Conservation (phyloP, 148 eudicot species). For the Fagopyrum tataricum region DNA sequence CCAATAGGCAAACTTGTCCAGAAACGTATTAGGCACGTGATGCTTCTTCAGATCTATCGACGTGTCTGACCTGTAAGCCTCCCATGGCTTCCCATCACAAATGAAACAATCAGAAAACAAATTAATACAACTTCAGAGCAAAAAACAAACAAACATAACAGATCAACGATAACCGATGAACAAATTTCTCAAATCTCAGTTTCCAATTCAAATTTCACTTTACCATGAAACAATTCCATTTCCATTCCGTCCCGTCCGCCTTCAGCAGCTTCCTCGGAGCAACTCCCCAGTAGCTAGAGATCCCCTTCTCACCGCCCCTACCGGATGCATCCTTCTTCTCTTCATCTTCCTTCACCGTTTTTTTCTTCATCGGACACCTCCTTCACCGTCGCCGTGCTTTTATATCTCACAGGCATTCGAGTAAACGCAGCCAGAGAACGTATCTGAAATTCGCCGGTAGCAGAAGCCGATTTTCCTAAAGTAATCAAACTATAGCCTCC, state of each 20-base stretch:
- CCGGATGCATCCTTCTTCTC: constrained; percentile 10
- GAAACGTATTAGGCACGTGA: constrained; percentile 39
- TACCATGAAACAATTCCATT: constrained; percentile 75
- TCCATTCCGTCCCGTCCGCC: constrained; percentile 79
- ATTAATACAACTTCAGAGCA: neutral
- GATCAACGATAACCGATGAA: neutral
- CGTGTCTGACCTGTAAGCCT: constrained; percentile 49
- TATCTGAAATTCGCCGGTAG: constrained; percentile 15
- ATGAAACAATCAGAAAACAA: neutral
- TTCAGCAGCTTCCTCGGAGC: constrained; percentile 34
- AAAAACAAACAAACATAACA: neutral
- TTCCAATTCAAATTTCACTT: neutral
- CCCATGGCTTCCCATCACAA: constrained; percentile 51
- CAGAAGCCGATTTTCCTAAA: neutral
- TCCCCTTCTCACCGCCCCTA: constrained; percentile 18
- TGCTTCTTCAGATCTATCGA: constrained; percentile 66
- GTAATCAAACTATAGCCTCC: neutral
- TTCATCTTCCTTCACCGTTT: constrained; percentile 16
- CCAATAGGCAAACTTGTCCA: constrained; percentile 62
- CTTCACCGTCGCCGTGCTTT: constrained; percentile 11
- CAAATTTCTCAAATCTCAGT: neutral
- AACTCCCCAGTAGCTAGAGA: constrained; percentile 55
- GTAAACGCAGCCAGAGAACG: constrained; percentile 21
- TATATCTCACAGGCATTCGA: constrained; percentile 22
- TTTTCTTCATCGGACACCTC: neutral